Percentiles rank a stretch among this genome's conserved stretches.
phyloP scores from a whole-genome alignment of 495 filamentous ascomycete species.

The Halenospora varia region DNA sequence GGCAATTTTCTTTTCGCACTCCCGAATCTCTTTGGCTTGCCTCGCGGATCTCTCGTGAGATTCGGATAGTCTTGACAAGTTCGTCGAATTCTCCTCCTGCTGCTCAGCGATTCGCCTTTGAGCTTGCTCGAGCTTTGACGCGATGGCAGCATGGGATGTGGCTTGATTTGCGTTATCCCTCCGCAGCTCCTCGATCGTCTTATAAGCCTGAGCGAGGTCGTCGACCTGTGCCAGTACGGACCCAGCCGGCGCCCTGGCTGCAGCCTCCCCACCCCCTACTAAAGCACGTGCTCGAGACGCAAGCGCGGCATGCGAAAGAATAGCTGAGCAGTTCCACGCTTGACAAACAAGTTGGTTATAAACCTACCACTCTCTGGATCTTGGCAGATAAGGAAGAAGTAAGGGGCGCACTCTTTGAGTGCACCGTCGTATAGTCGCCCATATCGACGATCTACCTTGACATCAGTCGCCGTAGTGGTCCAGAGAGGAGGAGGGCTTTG shows the following conservation, averaged over 20 bases:
- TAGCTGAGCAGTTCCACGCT: conserved; percentile 2
- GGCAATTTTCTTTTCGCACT: conserved; percentile 8
- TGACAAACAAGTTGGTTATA: conserved; percentile 12
- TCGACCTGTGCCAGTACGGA: not conserved
- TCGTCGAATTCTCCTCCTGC: conserved; percentile 1
- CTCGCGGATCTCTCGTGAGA: conserved; percentile 1
- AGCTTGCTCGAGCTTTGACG: not conserved
- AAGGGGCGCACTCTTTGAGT: conserved; percentile 11
- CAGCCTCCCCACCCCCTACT: conserved; percentile 1
- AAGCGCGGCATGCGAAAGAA: conserved; percentile 5
- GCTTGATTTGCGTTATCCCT: conserved; percentile 1
- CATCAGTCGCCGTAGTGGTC: conserved; percentile 5
- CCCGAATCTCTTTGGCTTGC: conserved; percentile 1
- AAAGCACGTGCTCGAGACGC: not conserved
- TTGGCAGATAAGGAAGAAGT: conserved; percentile 13
- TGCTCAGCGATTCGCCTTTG: not conserved
- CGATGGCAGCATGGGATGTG: conserved; percentile 1
- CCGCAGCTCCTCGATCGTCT: conserved; percentile 1
- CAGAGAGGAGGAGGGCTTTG: not conserved
- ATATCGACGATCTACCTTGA: conserved; percentile 7
- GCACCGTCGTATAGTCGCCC: conserved; percentile 5
- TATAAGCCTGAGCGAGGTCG: conserved; percentile 3
- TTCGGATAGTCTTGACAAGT: conserved; percentile 2
- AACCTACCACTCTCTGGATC: conserved; percentile 4
- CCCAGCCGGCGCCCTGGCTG: too few relatives aligned